phyloP scores from a whole-genome alignment of 1,284 basidiomycete genomes.

The Rhizoctonia solani region DNA sequence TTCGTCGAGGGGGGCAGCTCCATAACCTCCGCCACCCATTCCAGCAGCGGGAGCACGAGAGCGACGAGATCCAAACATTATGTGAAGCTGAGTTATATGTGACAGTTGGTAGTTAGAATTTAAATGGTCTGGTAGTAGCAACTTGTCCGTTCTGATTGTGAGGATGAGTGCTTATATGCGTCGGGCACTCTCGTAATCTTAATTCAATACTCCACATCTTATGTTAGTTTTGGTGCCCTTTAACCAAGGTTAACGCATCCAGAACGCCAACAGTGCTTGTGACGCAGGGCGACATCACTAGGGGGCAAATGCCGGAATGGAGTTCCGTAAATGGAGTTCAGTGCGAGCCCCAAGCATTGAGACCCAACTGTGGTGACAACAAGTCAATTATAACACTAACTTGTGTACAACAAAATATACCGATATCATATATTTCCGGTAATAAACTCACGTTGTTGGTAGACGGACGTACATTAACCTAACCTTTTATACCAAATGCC shows the following conservation, averaged over 20 bases:
- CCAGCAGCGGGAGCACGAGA: not conserved
- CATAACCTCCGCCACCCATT: not conserved
- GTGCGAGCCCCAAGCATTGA: no score
- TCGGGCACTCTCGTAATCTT: not conserved
- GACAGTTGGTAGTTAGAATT: not conserved
- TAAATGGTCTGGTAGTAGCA: not conserved
- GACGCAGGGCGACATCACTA: not conserved
- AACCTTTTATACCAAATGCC: no score
- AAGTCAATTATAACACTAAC: no score
- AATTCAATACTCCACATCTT: not conserved
- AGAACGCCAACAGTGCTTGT: not conserved
- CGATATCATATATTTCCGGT: no score
- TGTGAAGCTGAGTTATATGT: not conserved
- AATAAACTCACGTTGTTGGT: no score
- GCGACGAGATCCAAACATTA: not conserved
- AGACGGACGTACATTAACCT: no score
- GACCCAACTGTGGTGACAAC: no score
- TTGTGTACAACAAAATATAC: no score
- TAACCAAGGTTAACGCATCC: not conserved
- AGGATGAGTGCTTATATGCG: not conserved
- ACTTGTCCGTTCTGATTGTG: not conserved
- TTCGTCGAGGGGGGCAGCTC: not conserved
- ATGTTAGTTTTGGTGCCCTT: not conserved
- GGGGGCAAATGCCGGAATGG: not conserved
- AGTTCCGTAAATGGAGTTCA: not conserved